A percentile compares a stretch with the other conserved stretches of the same genome.
These are phyloP conservation scores for Neurospora tetrasperma DNA, from an alignment of 495 filamentous ascomycete genomes.

Conservation along the genomic window DNA sequence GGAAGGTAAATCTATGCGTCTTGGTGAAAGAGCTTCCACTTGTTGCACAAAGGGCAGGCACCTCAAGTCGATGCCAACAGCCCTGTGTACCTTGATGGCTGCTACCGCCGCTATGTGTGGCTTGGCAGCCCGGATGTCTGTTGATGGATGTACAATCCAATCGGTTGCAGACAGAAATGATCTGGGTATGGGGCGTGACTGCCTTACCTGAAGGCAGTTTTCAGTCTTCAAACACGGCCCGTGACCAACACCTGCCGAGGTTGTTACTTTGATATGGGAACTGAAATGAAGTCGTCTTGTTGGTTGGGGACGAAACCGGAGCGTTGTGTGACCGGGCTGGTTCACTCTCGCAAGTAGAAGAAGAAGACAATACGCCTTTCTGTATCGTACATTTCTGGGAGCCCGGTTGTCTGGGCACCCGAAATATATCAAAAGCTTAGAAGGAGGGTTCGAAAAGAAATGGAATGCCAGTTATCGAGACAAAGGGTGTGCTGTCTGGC, in stretches of 20 bases:
- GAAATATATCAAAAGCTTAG: neutral
- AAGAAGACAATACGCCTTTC: neutral
- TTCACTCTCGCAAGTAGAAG: neutral
- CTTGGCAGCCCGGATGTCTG: neutral
- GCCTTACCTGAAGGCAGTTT: neutral
- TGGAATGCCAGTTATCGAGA: neutral
- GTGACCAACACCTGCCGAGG: neutral
- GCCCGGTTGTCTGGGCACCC: neutral
- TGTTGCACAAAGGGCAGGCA: neutral
- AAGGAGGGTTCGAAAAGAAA: neutral
- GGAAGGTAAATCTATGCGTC: neutral
- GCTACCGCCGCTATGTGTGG: neutral
- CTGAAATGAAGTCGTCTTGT: neutral
- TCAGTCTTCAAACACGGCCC: neutral
- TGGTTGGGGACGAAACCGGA: neutral
- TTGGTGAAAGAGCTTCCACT: neutral
- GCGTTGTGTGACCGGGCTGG: neutral
- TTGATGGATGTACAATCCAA: neutral
- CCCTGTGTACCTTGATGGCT: neutral
- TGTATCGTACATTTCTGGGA: neutral
- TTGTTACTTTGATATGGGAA: neutral
- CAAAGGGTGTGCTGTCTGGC: neutral
- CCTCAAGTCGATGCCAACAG: neutral
- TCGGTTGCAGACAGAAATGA: neutral
- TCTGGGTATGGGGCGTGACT: neutral